These are phyloP conservation scores for Nepenthes mirabilis DNA, from an alignment of 148 eudicot species.

Conservation along the genomic window DNA sequence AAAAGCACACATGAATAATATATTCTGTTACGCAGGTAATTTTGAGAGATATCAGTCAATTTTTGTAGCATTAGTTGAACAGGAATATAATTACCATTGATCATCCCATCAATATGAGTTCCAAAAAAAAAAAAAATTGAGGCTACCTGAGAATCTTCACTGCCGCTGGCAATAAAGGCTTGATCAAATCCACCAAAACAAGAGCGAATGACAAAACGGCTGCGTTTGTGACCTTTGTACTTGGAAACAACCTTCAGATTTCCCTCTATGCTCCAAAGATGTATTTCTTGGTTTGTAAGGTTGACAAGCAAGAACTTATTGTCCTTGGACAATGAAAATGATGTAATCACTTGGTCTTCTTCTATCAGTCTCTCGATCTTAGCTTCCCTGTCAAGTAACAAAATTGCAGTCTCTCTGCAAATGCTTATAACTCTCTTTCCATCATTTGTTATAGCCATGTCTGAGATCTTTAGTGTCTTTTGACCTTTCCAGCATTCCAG, in stretches of 20 bases:
- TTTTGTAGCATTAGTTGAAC: not conserved
- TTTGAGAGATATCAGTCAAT: not conserved
- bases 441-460: slow-evolving; percentile 36
- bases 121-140: not conserved
- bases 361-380: slow-evolving; percentile 42
- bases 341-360: slow-evolving; percentile 60
- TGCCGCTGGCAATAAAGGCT: slow-evolving; percentile 88
- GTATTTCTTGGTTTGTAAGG: slow-evolving; percentile 63
- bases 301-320: slow-evolving; percentile 58
- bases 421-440: slow-evolving; percentile 34
- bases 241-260: slow-evolving; percentile 36
- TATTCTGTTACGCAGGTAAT: too few relatives aligned
- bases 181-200: slow-evolving; percentile 92
- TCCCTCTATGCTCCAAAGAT: slow-evolving; percentile 74
- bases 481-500: slow-evolving; percentile 69
- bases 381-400: slow-evolving; percentile 10
- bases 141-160: slow-evolving; percentile 91
- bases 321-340: slow-evolving; percentile 67
- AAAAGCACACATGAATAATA: too few relatives aligned
- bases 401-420: slow-evolving; percentile 23
- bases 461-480: slow-evolving; percentile 27
- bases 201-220: slow-evolving; percentile 62
- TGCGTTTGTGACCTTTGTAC: slow-evolving; percentile 71
- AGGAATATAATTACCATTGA: not conserved
- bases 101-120: not conserved